Conservation (phyloP, 768 basidiomycete species). For the Kwoniella newhampshirensis region DNA sequence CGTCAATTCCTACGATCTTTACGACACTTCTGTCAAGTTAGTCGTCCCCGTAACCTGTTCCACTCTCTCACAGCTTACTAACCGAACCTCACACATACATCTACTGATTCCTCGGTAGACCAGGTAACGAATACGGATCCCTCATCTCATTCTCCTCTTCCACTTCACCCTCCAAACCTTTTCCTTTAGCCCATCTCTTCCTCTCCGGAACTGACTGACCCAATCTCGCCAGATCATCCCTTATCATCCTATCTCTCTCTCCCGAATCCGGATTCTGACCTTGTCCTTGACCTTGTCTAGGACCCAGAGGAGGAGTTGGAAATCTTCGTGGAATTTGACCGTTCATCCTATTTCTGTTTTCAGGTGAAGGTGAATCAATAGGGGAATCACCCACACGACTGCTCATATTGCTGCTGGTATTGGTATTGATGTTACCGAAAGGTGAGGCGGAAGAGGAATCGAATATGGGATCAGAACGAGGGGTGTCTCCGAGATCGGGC, state of each 20-base stretch:
- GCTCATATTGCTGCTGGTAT: background rate
- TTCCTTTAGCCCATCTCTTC: conserved; percentile 34
- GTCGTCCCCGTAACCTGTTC: conserved; percentile 46
- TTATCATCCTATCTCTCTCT: background rate
- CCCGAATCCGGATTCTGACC: background rate
- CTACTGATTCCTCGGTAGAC: conserved; percentile 22
- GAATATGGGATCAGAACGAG: conserved; percentile 13
- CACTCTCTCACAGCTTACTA: background rate
- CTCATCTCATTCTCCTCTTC: conserved; percentile 40
- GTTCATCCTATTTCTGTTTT: background rate
- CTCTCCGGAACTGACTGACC: conserved; percentile 16
- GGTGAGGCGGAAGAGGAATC: background rate
- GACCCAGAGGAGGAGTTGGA: background rate
- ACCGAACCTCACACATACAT: conserved; percentile 49
- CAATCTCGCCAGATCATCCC: conserved; percentile 17
- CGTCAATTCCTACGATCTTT: too few species aligned
- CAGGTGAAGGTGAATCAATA: conserved; percentile 10
- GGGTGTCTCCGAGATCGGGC: background rate
- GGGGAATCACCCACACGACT: conserved; percentile 5
- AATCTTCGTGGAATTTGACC: background rate
- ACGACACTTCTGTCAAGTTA: too few species aligned
- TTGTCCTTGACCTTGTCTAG: background rate
- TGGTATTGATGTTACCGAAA: background rate
- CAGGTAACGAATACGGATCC: conserved; percentile 39
- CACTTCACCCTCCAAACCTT: conserved; percentile 34